These are phyloP conservation scores for Penicillium brasilianum DNA, from an alignment of 2,329 filamentous ascomycete species.

Conservation along the genomic window DNA sequence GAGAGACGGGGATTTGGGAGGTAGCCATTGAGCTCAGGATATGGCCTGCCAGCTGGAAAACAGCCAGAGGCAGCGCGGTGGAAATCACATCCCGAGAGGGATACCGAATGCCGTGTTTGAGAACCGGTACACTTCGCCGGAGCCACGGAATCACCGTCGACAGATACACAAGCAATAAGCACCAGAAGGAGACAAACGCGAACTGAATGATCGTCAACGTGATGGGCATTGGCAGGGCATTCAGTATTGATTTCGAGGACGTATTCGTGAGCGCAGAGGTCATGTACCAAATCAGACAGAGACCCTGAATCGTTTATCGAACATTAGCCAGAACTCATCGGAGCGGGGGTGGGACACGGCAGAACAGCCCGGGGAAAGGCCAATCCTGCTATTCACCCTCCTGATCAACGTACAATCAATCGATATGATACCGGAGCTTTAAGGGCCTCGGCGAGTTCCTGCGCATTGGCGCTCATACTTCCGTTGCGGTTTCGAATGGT, in stretches of 20 bases:
- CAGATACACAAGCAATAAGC: slow-evolving; percentile 77
- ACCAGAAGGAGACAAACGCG: slow-evolving; percentile 87
- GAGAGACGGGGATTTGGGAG: slow-evolving; percentile 90
- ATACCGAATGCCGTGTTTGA: slow-evolving; percentile 80
- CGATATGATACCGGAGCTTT: slow-evolving; percentile 86
- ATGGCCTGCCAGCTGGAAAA: slow-evolving; percentile 92
- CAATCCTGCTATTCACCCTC: not conserved
- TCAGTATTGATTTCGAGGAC: slow-evolving; percentile 95
- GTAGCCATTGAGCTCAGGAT: slow-evolving; percentile 93
- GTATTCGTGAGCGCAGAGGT: slow-evolving; percentile 96
- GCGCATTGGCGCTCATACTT: slow-evolving; percentile 89
- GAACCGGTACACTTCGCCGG: slow-evolving; percentile 72
- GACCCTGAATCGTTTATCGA: slow-evolving; percentile 59
- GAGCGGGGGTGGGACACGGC: not conserved
- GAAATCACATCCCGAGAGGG: slow-evolving; percentile 81
- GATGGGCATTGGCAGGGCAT: slow-evolving; percentile 85
- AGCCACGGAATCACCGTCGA: slow-evolving; percentile 74
- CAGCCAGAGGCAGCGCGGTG: slow-evolving; percentile 87
- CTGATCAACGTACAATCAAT: slow-evolving; percentile 70
- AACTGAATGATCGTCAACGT: slow-evolving; percentile 94
- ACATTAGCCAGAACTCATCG: slow-evolving; percentile 67
- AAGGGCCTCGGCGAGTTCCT: slow-evolving; percentile 89
- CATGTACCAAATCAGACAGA: slow-evolving; percentile 92
- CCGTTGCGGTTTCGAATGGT: slow-evolving; percentile 79
- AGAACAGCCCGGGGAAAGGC: not conserved